Evolutionary conservation across 1,284 basidiomycete genomes (phyloP), one percentile per base, ranked within the genome.

Genomic region (Ustilago curta): DNA sequence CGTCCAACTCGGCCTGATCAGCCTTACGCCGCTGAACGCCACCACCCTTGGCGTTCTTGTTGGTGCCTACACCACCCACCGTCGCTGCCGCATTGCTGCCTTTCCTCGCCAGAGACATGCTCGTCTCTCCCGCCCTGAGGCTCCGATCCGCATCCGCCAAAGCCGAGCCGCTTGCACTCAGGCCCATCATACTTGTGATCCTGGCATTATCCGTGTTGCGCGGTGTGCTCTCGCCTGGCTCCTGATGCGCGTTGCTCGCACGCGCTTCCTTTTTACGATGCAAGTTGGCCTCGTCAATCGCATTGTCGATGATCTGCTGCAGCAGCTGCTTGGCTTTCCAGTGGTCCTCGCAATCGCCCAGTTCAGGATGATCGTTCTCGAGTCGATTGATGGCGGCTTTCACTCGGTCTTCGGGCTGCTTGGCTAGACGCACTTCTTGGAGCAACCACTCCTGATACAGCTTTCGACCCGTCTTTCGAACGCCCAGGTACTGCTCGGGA

Each of bases 301-400:
- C 74, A 50, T 79, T 79, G 52, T 79, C 77, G 50, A 79, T 77
- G 42, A 79, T 76, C 59, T 79, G 77, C 63, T 77, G 75, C 29
- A 79, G 68, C 27, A 79, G 54, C 31, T 79, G 74, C 35, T 61
- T 56, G 21, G 77, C 71, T 49, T 79, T 79, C 75, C 75, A 79
- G 45, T 74, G 70, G 16, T 67, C 77, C 50, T 79, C 77, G 53
- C 77, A 79, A 29, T 79, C 75, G 8, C 70, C 75, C 9, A 79
- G 55, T 43, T 75, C 70, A 2, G 70, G 60, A 55, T 71, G 71
- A 12, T 72, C 70, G 43, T 65, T 59, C 44, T 79, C 77, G 5
- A 79, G 63, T 29, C 67, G 59, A 47, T 79, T 73, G 57, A 72
- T 55, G 16, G 75, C 73, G 14, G 77, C 77, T 39, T 69, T 70